phyloP scores from a whole-genome alignment of 108 stramenopile species.

The Aureococcus anophagefferens region DNA sequence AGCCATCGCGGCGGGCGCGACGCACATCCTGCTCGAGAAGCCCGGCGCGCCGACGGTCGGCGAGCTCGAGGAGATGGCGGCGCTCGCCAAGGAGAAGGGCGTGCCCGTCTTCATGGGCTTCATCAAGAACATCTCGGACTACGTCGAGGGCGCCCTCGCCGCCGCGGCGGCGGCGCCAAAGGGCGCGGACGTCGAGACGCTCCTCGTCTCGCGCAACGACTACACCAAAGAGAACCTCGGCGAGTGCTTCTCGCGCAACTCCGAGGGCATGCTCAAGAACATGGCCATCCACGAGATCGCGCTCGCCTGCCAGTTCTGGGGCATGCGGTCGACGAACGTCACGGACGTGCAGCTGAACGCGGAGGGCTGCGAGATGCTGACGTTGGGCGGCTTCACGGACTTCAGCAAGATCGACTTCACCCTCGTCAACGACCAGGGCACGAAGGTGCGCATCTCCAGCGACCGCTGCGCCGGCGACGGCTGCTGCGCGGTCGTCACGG shows the following conservation, averaged over 20 bases:
- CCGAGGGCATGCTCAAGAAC: conserved; percentile 87
- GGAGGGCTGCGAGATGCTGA: not conserved
- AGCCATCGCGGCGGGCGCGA: conserved; percentile 56
- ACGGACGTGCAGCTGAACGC: not conserved
- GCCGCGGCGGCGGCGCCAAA: conserved; percentile 42
- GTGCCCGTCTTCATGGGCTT: conserved; percentile 79
- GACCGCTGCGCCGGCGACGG: conserved; percentile 6
- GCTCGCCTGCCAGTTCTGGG: not conserved
- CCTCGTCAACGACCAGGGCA: not conserved
- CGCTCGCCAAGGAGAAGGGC: conserved; percentile 43
- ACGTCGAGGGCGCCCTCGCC: conserved; percentile 72
- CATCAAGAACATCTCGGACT: conserved; percentile 85
- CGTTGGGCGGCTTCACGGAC: not conserved
- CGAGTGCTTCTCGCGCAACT: conserved; percentile 85
- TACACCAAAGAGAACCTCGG: conserved; percentile 55
- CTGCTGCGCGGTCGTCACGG: not conserved
- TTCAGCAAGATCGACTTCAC: not conserved
- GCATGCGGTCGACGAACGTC: not conserved
- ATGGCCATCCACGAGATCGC: conserved; percentile 76
- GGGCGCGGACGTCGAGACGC: conserved; percentile 59
- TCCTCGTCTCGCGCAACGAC: conserved; percentile 78
- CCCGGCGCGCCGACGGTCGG: conserved; percentile 77
- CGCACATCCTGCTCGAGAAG: conserved; percentile 75
- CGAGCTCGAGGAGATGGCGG: conserved; percentile 59
- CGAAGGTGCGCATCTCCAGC: not conserved